Conservation (phyloP, 257 asterid genomes). For the Solanum phureja region DNA sequence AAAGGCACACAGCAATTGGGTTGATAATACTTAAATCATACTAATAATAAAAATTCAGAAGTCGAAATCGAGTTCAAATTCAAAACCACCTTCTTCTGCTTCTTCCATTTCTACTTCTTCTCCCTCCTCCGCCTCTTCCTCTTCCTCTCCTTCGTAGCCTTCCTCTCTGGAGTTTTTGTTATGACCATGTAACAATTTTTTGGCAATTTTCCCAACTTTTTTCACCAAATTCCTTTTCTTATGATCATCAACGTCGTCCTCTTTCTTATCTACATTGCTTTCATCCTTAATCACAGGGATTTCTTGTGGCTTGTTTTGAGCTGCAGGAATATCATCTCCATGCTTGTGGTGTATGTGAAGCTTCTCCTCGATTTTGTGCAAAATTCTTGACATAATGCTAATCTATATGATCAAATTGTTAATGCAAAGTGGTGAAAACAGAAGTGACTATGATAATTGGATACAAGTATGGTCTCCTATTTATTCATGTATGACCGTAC, state of each 20-base stretch:
- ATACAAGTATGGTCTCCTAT: not conserved
- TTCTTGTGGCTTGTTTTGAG: not conserved
- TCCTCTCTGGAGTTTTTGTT: not conserved
- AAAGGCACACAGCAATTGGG: not conserved
- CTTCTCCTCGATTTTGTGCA: not conserved
- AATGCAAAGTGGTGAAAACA: no score
- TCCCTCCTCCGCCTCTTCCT: not conserved
- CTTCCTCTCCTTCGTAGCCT: not conserved
- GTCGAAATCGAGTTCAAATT: not conserved
- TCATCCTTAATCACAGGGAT: not conserved
- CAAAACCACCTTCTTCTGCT: not conserved
- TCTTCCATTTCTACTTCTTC: not conserved
- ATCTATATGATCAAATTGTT: not conserved
- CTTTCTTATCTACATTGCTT: not conserved
- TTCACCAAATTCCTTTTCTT: not conserved
- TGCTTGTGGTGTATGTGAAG: not conserved
- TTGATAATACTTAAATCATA: not conserved
- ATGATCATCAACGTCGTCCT: not conserved
- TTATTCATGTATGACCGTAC: not conserved
- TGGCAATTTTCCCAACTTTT: not conserved
- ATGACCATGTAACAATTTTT: not conserved
- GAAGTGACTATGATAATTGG: no score
- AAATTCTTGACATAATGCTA: not conserved
- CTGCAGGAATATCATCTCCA: not conserved
- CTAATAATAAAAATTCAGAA: not conserved